Evolutionary conservation across 148 eudicot species (phyloP).

Genomic region (Fagopyrum tataricum): DNA sequence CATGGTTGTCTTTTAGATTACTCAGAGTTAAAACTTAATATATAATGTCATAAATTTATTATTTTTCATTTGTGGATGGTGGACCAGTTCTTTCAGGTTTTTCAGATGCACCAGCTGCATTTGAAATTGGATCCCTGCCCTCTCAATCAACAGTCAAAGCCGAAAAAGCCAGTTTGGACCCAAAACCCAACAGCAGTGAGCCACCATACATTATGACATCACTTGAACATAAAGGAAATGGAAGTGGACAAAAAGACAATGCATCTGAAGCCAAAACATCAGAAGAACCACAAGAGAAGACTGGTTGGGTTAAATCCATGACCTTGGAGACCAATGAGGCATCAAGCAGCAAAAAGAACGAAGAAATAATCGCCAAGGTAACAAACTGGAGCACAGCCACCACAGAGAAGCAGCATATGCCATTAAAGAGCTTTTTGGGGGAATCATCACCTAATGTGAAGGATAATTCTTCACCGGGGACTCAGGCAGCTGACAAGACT

Average conservation of each 20-base stretch:
- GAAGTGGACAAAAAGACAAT: constrained; percentile 14
- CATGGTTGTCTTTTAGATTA: neutral
- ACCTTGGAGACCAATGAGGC: constrained; percentile 26
- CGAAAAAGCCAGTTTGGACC: constrained; percentile 15
- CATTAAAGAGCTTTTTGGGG: constrained; percentile 55
- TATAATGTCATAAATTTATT: neutral
- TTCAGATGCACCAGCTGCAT: constrained; percentile 20
- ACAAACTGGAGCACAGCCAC: constrained; percentile 45
- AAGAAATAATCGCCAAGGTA: constrained; percentile 61
- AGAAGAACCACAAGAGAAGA: constrained; percentile 20
- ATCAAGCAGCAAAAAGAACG: constrained; percentile 42
- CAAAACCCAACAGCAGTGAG: neutral
- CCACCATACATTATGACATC: neutral
- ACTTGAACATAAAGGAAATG: constrained; percentile 4
- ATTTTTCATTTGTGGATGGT: neutral
- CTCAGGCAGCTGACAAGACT: constrained; percentile 18
- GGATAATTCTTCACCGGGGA: constrained; percentile 19
- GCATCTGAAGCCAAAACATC: constrained; percentile 28
- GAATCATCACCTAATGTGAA: constrained; percentile 35
- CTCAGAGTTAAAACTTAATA: neutral
- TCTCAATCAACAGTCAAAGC: constrained; percentile 13
- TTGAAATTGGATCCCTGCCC: constrained; percentile 19
- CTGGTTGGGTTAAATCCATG: neutral
- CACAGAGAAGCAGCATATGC: constrained; percentile 22
- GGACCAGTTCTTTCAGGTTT: constrained; percentile 25